Evolutionary conservation across 2,329 filamentous ascomycete species (phyloP).

Genomic region (Diplodia seriata): DNA sequence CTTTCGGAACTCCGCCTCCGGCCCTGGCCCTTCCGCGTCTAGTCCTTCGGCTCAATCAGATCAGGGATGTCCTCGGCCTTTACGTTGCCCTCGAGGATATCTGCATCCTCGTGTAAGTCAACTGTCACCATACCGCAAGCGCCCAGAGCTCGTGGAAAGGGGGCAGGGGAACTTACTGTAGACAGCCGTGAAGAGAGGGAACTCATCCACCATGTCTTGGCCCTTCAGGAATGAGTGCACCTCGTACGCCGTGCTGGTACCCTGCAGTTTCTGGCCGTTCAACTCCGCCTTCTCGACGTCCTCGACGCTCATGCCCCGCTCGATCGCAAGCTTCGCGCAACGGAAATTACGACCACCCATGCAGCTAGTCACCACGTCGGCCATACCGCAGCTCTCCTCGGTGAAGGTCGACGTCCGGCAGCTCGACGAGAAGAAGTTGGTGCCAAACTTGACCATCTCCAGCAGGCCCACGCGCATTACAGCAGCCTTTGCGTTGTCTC

Average conservation of each 20-base stretch:
- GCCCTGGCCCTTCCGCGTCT: background rate
- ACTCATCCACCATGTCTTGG: slow-evolving; percentile 78
- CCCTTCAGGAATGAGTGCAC: slow-evolving; percentile 88
- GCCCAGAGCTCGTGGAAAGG: background rate
- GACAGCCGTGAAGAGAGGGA: slow-evolving; percentile 91
- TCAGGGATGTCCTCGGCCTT: slow-evolving; percentile 81
- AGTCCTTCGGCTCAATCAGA: slow-evolving; percentile 54
- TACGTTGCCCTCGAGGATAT: slow-evolving; percentile 77
- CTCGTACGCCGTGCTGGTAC: slow-evolving; percentile 88
- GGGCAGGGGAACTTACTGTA: slow-evolving; percentile 58
- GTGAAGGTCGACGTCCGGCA: slow-evolving; percentile 87
- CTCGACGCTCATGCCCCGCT: slow-evolving; percentile 78
- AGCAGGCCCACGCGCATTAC: slow-evolving; percentile 95
- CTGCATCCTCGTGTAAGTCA: slow-evolving; percentile 45
- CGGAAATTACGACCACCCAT: slow-evolving; percentile 91
- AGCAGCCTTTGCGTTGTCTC: slow-evolving; percentile 98
- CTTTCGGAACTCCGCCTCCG: background rate
- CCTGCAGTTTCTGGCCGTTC: slow-evolving; percentile 96
- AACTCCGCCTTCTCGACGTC: slow-evolving; percentile 89
- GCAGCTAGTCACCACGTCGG: slow-evolving; percentile 94
- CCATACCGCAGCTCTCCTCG: slow-evolving; percentile 94
- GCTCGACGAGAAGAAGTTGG: slow-evolving; percentile 86
- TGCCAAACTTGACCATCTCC: slow-evolving; percentile 96
- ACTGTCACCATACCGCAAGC: background rate
- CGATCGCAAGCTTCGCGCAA: slow-evolving; percentile 86